phyloP scores from a whole-genome alignment of 768 basidiomycete species.

The Auricularia heimuer region DNA sequence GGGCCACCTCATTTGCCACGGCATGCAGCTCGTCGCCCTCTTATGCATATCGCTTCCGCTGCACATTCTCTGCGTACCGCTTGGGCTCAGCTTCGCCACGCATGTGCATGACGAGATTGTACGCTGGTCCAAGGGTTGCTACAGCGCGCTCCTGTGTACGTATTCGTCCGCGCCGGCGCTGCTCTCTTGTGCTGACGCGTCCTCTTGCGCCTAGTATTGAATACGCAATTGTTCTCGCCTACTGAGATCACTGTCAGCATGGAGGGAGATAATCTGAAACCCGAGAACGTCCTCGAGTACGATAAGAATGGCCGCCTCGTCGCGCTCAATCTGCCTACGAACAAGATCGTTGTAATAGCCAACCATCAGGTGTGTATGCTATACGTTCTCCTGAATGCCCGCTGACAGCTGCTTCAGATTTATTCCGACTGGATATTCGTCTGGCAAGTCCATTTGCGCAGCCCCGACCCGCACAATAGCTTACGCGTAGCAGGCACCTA shows the following conservation, averaged over 20 bases:
- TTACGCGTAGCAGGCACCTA: conserved; percentile 46
- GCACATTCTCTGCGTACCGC: conserved; percentile 1
- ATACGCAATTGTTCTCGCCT: conserved; percentile 77
- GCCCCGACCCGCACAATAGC: conserved; percentile 73
- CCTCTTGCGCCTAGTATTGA: conserved; percentile 41
- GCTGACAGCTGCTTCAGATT: background rate
- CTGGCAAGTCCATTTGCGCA: background rate
- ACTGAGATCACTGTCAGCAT: conserved; percentile 64
- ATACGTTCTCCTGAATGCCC: background rate
- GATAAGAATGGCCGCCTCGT: conserved; percentile 47
- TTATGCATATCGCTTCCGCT: conserved; percentile 48
- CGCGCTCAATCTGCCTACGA: conserved; percentile 56
- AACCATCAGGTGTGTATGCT: conserved; percentile 73
- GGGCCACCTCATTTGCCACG: conserved; percentile 61
- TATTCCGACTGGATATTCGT: background rate
- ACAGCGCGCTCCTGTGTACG: conserved; percentile 65
- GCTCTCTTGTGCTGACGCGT: conserved; percentile 1
- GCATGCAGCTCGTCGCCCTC: conserved; percentile 61
- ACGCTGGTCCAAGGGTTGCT: conserved; percentile 73
- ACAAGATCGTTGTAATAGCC: conserved; percentile 72
- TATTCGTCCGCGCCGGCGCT: conserved; percentile 9
- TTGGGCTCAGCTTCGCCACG: conserved; percentile 21
- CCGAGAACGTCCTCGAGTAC: conserved; percentile 45
- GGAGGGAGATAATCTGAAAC: conserved; percentile 47
- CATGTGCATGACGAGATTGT: conserved; percentile 59